Base-by-base conservation (phyloP, 2,329 filamentous ascomycete genomes). In the Lachnellula suecica region DNA sequence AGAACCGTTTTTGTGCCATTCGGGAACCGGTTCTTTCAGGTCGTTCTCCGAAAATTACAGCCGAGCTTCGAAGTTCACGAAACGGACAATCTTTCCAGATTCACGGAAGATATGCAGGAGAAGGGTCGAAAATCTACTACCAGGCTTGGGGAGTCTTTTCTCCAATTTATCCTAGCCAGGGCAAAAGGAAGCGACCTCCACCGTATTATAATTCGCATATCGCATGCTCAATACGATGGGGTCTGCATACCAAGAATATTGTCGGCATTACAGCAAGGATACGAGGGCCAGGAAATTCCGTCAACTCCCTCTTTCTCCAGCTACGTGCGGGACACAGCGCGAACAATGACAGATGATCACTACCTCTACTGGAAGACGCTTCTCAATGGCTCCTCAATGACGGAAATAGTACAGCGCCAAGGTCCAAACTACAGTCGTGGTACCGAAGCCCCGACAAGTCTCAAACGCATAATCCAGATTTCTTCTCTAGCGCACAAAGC, bases 171-270 rank as follows among this genome's bases (percentile, higher is more conserved):
- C 6, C 19, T 47, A 3, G 44, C 27, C 11, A 38, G 31, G 19
- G 13, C 35, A 20, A 47, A 8, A n/a, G 29, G 29, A 47, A 47
- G 44, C 20, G 24, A 17, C 19, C 44, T 25, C 20, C 62, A 68
- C 1, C 69, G 66, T 9, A 68, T 75, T 17, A 61, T 67, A 13
- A 65, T 75, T 54, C 65, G 72, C 43, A 68, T 78, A 23, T 79
- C 76, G 0, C 83, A 86, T 66, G 75, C 79, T 2, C 59, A 84
- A 1, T 85, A 84, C 60, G 83, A 87, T 66, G 83, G 83, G 19
- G 85, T 83, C 81, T 84, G 82, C 9, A 76, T 84, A 64, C 61
- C 61, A 15, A 48, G 43, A 9, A 29, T 63, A 4, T 56, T 63
- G 22, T 42, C 49, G 22, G 54, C 60, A 40, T 44, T 63, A 8